Conservation (phyloP, 805 yeast species). For the Ogataea paradorogensis region DNA sequence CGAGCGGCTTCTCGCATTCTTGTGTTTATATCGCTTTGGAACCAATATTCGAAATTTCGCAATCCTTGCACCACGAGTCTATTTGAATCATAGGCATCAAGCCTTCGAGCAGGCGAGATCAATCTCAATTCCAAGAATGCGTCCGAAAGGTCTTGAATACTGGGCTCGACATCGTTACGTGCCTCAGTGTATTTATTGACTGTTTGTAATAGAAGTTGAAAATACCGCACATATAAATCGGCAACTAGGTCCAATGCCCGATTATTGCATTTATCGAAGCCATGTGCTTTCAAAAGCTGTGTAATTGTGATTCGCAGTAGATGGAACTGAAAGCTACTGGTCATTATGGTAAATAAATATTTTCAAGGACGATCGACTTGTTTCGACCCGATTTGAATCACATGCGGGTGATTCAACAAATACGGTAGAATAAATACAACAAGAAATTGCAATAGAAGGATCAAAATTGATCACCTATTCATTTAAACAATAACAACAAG, state of each 20-base stretch:
- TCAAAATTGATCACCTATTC: not conserved
- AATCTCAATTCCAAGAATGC: conserved; percentile 65
- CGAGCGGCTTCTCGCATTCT: conserved; percentile 40
- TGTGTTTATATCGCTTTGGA: conserved; percentile 42
- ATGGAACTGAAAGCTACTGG: conserved; percentile 30
- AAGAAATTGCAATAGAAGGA: no score
- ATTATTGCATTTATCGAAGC: conserved; percentile 78
- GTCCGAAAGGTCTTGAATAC: conserved; percentile 64
- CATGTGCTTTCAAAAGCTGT: conserved; percentile 70
- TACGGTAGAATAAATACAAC: not conserved
- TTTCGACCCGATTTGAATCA: not conserved
- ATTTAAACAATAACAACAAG: no score
- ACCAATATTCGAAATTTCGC: conserved; percentile 55
- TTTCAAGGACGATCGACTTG: conserved; percentile 8
- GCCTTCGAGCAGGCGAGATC: conserved; percentile 52
- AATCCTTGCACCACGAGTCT: conserved; percentile 46
- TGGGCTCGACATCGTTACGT: conserved; percentile 37
- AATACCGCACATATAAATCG: conserved; percentile 66
- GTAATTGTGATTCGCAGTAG: conserved; percentile 34
- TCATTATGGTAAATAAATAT: conserved; percentile 4
- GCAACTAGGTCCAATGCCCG: conserved; percentile 71
- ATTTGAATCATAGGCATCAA: conserved; percentile 55
- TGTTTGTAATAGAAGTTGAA: conserved; percentile 51
- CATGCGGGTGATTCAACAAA: conserved; percentile 4
- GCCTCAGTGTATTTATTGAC: conserved; percentile 48